Evolutionary conservation across 2,329 filamentous ascomycete genomes (phyloP).

Genomic region (Anisogramma anomala): DNA sequence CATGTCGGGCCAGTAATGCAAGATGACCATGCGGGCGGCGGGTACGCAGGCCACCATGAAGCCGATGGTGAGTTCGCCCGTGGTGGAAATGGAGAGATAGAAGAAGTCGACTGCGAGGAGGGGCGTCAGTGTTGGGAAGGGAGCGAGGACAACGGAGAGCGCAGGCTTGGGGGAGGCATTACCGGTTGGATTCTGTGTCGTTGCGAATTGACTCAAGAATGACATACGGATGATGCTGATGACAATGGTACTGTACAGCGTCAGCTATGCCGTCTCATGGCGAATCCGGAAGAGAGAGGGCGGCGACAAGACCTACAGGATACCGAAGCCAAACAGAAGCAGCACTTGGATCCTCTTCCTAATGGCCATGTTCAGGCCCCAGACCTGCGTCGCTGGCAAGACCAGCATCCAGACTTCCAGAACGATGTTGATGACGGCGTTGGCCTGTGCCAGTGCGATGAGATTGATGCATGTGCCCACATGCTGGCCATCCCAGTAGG

Average conservation of each 20-base stretch:
- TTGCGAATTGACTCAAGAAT: constrained; percentile 19
- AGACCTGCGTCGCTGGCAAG: constrained; percentile 4
- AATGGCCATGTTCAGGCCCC: not conserved
- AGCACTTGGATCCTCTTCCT: constrained; percentile 1
- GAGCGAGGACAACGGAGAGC: too few species aligned
- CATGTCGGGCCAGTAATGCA: not conserved
- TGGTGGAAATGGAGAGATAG: constrained; percentile 1
- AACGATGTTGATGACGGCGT: not conserved
- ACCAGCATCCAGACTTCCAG: constrained; percentile 9
- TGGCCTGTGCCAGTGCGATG: not conserved
- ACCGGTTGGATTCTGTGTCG: constrained; percentile 22
- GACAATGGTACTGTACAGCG: constrained; percentile 21
- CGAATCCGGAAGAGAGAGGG: not conserved
- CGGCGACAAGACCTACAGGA: constrained; percentile 7
- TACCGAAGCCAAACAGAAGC: constrained; percentile 4
- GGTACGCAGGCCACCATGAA: constrained; percentile 9
- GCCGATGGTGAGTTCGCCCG: constrained; percentile 5
- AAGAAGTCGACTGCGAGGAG: constrained; percentile 1
- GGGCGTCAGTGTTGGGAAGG: not conserved
- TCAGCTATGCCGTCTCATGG: not conserved
- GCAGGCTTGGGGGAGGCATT: too few species aligned
- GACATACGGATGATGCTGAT: constrained; percentile 23
- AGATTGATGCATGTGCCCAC: not conserved
- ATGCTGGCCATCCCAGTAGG: constrained; percentile 10
- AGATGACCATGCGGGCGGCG: not conserved